Base-by-base conservation (phyloP, 2,329 filamentous ascomycete genomes). In the Thelonectria olida region DNA sequence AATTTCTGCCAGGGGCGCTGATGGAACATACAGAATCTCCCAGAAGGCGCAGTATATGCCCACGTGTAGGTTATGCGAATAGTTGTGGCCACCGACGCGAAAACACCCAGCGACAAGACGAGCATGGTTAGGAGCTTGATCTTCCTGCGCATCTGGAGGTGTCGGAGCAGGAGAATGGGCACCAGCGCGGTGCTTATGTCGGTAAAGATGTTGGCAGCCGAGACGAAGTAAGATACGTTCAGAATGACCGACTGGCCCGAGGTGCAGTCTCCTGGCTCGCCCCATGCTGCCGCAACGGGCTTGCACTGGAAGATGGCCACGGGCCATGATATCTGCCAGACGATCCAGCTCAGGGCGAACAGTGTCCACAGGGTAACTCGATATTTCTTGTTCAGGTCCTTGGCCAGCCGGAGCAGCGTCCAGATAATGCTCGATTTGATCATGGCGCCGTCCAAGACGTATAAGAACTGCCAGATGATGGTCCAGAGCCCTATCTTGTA, bases 301-400 rank as follows among this genome's bases (percentile, higher is more conserved):
- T 65, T 68, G 60, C 66, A 68, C 44, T 67, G 66, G 42, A 68
- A 64, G 52, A 68, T 65, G 28, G 63, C 66, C 15, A 67, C 64
- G 7, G 64, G 62, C 56, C 62, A 68, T 2, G 60, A 56, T 23
- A 68, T 63, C 19, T 65, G 62, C 65, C 64, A 68, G 4, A 63
- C 54, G 13, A 58, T 51, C 61, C 64, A 68, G 39, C 41, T 65
- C 6, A 66, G 55, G 5, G 20, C 58, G 2, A 63, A 65, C 7
- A 67, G 45, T 1, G 12, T 55, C 51, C 54, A 64, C 1, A 66
- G 50, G 15, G 47, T 31, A 5, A 39, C 38, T 0, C 31, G 42
- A 31, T 64, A 62, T 6, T 54, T 34, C 20, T 49, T 51, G 23
- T 57, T 62, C 22, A 64, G 23, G 51, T 57, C 54, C 45, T 64